Base-by-base conservation (phyloP, 768 basidiomycete species). In the Leucocoprinus birnbaumii region DNA sequence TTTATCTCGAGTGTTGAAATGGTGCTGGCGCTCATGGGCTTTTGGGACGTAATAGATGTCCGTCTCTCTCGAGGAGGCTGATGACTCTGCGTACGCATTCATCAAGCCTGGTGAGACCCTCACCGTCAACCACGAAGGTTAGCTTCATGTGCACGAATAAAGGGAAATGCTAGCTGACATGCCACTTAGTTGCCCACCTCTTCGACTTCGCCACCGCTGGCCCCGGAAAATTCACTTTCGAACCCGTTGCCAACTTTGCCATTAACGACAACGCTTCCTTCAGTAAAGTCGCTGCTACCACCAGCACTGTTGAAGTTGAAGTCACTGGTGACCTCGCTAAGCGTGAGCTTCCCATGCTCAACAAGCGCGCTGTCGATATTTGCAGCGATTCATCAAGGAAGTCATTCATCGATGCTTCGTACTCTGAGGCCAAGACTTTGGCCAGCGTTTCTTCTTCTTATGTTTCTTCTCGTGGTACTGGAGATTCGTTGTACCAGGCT, bases 191-290 rank as follows among this genome's bases (percentile, higher is more conserved):
- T 48, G 70, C 71, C 16, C 58, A 72, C 2, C 66, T 80, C 37
- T 78, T 65, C 64, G 71, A 78, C 64, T 78, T 79, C 57, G 66
- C 69, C 10, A 57, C 70, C 24, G 66, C 64, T 47, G 77, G 76
- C 41, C 59, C 70, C 10, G 76, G 76, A 7, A 65, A 63, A 13
- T 78, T 69, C 67, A 64, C 66, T 25, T 75, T 80, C 59, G 65
- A 63, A 35, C 76, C 77, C 16, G 59, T 70, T 24, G 68, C 68
- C 13, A 67, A 65, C 50, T 78, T 80, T 69, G 63, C 68, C 56
- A 63, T 70, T 21, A 58, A 64, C 50, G 65, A 63, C 66, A 64
- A 65, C 42, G 63, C 68, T 18, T 55, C 63, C 50, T 66, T 70
- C 61, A 54, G 62, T 53, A 66, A 64, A 27, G 60, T 70, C 58